A percentile compares a stretch with the other conserved stretches of the same genome.
These are phyloP conservation scores for Diplodia intermedia DNA, from an alignment of 2,329 filamentous ascomycete genomes.

Conservation along the genomic window DNA sequence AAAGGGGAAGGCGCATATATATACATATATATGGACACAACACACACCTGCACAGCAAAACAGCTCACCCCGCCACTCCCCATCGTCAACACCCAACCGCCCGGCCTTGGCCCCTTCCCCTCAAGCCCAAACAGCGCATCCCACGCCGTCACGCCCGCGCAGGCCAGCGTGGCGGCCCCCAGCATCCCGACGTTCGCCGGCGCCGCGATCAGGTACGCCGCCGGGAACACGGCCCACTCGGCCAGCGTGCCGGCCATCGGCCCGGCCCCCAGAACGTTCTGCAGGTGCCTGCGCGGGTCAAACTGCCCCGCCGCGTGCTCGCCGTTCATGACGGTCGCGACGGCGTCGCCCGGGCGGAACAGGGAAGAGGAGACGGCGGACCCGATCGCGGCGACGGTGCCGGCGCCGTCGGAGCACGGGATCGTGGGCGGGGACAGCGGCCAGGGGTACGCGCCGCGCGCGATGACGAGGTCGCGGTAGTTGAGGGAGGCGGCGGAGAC, in stretches of 20 bases:
- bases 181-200: conserved; percentile 61
- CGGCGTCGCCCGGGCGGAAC: conserved; percentile 71
- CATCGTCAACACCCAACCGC: conserved; percentile 66
- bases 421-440: conserved; percentile 47
- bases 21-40: too few species aligned
- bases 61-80: conserved; percentile 73
- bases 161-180: conserved; percentile 57
- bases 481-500: conserved; percentile 58
- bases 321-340: conserved; percentile 67
- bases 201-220: conserved; percentile 68
- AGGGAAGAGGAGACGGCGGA: conserved; percentile 60
- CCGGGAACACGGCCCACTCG: conserved; percentile 70
- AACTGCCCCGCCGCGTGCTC: conserved; percentile 60
- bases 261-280: conserved; percentile 69
- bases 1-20: not conserved
- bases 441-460: conserved; percentile 48
- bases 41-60: conserved; percentile 64
- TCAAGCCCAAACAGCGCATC: conserved; percentile 60
- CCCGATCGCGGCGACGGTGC: conserved; percentile 67
- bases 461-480: conserved; percentile 58
- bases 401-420: conserved; percentile 67
- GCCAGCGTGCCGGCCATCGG: conserved; percentile 71
- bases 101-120: conserved; percentile 46
- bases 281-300: conserved; percentile 43
- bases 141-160: conserved; percentile 57